A percentile compares a stretch with the other conserved stretches of the same genome.
Conservation (phyloP, 305 asterid species). For the Nicotiana rustica region DNA sequence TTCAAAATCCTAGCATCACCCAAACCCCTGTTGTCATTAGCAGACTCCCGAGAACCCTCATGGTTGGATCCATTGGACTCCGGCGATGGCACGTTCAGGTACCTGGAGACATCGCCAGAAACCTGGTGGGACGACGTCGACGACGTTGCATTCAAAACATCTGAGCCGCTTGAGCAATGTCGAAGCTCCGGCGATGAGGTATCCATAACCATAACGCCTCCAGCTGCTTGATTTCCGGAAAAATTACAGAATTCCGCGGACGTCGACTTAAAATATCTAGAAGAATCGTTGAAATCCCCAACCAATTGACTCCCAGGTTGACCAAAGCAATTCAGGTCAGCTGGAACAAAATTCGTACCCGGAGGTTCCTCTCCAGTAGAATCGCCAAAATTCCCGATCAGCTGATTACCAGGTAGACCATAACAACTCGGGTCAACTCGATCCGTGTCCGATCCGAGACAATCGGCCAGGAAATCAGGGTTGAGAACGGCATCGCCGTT, state of each 20-base stretch:
- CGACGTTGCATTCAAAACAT: slow-evolving; percentile 47
- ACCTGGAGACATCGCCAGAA: slow-evolving; percentile 54
- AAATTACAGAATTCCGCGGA: slow-evolving; percentile 37
- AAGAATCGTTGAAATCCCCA: slow-evolving; percentile 28
- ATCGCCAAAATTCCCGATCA: slow-evolving; percentile 26
- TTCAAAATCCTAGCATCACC: slow-evolving; percentile 57
- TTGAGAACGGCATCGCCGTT: slow-evolving; percentile 37
- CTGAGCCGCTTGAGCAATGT: slow-evolving; percentile 60
- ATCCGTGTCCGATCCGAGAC: slow-evolving; percentile 35
- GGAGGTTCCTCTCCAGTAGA: neutral
- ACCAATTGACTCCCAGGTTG: slow-evolving; percentile 34
- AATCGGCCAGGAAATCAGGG: slow-evolving; percentile 38
- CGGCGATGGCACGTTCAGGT: slow-evolving; percentile 72
- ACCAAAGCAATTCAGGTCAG: slow-evolving; percentile 30
- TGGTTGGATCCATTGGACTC: slow-evolving; percentile 79
- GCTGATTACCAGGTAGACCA: slow-evolving; percentile 31
- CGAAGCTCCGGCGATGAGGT: slow-evolving; percentile 45
- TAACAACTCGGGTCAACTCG: slow-evolving; percentile 34
- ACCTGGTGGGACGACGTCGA: slow-evolving; percentile 60
- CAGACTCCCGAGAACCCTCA: slow-evolving; percentile 43
- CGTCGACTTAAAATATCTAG: slow-evolving; percentile 37
- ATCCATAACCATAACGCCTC: slow-evolving; percentile 41
- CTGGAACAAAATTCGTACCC: slow-evolving; percentile 36
- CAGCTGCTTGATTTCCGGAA: slow-evolving; percentile 42
- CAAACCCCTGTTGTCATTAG: slow-evolving; percentile 37